Conservation (phyloP, 257 asterid species). For the Penstemon newberryi region DNA sequence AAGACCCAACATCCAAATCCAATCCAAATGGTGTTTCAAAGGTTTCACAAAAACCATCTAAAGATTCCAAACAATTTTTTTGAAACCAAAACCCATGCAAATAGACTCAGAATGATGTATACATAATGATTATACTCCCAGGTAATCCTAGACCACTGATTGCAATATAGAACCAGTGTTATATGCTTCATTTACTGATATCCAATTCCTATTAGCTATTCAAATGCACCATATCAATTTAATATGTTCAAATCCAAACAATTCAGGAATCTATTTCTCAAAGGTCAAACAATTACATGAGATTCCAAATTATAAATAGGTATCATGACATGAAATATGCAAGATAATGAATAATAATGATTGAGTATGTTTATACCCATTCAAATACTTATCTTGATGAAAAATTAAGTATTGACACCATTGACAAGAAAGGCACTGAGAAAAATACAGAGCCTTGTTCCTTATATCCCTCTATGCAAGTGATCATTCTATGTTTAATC, state of each 20-base stretch:
- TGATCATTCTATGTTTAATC: conserved; percentile 4
- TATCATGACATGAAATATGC: conserved; percentile 1
- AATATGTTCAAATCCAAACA: conserved; percentile 9
- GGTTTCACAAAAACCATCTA: too few species aligned
- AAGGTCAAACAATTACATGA: conserved; percentile 17
- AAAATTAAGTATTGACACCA: neutral
- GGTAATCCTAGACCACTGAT: neutral
- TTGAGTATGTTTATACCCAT: conserved; percentile 19
- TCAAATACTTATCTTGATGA: conserved; percentile 10
- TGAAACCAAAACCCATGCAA: too few species aligned
- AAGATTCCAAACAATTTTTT: too few species aligned
- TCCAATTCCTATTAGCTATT: neutral
- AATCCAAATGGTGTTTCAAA: too few species aligned
- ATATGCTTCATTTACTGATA: neutral
- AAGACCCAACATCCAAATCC: too few species aligned
- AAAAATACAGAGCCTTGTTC: neutral
- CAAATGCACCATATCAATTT: conserved; percentile 7
- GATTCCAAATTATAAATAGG: conserved; percentile 23
- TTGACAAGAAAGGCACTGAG: neutral
- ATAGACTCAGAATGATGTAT: neutral
- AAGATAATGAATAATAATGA: conserved; percentile 12
- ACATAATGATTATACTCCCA: neutral
- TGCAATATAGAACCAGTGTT: neutral
- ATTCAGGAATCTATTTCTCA: conserved; percentile 17
- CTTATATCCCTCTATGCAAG: conserved; percentile 1